Evolutionary conservation across 108 stramenopile genomes (phyloP), one percentile per base, ranked within the genome.

Genomic region (Chaetoceros muelleri): DNA sequence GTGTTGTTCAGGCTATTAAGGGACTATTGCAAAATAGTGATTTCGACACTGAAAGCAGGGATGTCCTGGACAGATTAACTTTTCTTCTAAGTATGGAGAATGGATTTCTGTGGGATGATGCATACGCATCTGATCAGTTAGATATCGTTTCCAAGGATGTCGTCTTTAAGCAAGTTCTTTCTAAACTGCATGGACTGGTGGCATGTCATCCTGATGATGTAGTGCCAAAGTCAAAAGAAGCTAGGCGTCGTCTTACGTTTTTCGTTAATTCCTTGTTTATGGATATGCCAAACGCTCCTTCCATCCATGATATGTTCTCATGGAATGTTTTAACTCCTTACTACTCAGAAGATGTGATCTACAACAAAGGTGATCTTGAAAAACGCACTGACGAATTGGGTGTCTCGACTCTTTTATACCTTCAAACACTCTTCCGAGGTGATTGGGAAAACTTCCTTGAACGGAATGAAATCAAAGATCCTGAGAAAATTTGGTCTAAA

Each of bases 191-290:
- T 34, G 96, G 95, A n/a, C 79, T 97, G 26, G 66, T 97, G 13
- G 81, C 85, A 24, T 77, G 95, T 69, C 85, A 88, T 62, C 88
- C 88, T 2, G 85, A 91, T 58, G 95, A 97, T 67, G 95, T 86
- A 5, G 98, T 97, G 67, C 96, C 96, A 46, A 91, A 93, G 67
- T 90, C 87, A 18, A 86, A 86, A 60, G 98, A 99, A 69, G 98
- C 81, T 1, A 75, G 85, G 24, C 84, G 96, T 46, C 86, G 98
- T 58, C 66, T 99, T 46, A 94, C 94, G 1, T 97, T 95, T 75
- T 99, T 99, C 65, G 89, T 96, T 50, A 99, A 99, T 66, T 90
- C 95, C 21, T 74, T 99, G 5, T 97, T 96, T 82, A 99, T 99
- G 98, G 96, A 99, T 60, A 87, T 99, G 76, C 98, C 98, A 2